Base-by-base conservation (phyloP, 2,329 filamentous ascomycete species). In the Sporothrix globosa region DNA sequence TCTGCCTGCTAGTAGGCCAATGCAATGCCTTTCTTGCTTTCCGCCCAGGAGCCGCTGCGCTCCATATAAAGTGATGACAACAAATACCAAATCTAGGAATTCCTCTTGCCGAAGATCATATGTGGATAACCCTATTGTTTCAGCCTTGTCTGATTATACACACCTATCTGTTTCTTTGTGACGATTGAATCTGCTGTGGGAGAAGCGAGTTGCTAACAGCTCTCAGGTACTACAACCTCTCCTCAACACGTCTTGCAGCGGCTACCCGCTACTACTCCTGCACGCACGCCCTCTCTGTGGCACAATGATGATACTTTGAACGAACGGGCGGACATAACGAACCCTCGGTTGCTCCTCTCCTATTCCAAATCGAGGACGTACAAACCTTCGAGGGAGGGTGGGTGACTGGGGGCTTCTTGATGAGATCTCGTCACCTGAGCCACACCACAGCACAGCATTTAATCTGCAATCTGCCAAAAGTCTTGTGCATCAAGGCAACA, bases 271-370 rank as follows among this genome's bases (percentile, higher is more conserved):
- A 69, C 65, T 39, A 6, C 1, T 69, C 71, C 66, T 27, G 9
- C 60, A 56, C 61, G 72, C 73, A 27, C 70, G 72, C 68, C 11
- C 10, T 27, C 9, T 39, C 52, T 44, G 68, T 71, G 73, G 80
- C 79, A 77, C 74, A 77, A 85, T 88, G 87, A 89, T 82, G 87
- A 88, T 85, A 81, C 11, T 80, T 88, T 88, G 86, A 88, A 88
- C 87, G 87, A 88, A 88, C 87, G 87, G 87, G 87, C 87, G 87
- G 87, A 88, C 87, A 88, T 87, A 87, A 86, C 82, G 80, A 85
- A 87, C 85, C 82, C 83, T 75, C 75, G 72, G 69, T 77, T 77
- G 81, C 78, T 79, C 76, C 77, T 81, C 53, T 79, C 77, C 79
- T 82, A 77, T 81, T 80, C 72, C 79, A 85, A 84, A 86, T 80